Evolutionary conservation across 371 early-diverging fungal genomes (phyloP), one percentile per base, ranked within the genome.

Genomic region (Haplosporangium sp.): DNA sequence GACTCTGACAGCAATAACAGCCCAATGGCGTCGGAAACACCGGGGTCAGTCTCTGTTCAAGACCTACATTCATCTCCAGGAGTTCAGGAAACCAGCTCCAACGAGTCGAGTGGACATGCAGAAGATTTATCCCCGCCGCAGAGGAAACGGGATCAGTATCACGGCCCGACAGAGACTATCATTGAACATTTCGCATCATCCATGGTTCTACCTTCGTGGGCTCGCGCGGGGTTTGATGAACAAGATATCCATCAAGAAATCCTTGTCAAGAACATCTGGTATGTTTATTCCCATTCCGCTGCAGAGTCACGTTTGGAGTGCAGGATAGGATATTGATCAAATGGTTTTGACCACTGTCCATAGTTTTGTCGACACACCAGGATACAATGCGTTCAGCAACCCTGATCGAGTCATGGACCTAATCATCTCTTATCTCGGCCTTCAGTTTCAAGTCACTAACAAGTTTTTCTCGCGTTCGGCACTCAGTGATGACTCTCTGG

Each of bases 191-290:
- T 51, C 48, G 74, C 74, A 21, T 74, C 74, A 9, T 59, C 74
- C n/a, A 74, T 67, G 58, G 56, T 74, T 4, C 54, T 74, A 16
- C 74, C 74, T 7, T 59, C 64, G 42, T 74, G 74, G 74, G 74
- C 74, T 16, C 74, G 69, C 8, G 64, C 57, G 20, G 75, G 75
- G 6, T 50, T 69, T n/a, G 75, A 69, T 6, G 69, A 58, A 7
- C 65, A 64, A 42, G 75, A 74, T 12, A 46, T 60, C 54, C 65
- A 69, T 20, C 75, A 69, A 12, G 75, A 74, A 36, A 69, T 74
- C 20, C 69, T 69, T 36, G 69, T 74, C 21, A 74, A 74, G 62
- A 74, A 74, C 36, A 62, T 74, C 13, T 74, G 75, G 75, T 74
- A 62, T n/a, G 69, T 7, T 6, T 13, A 53, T 36, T 20, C 6